These are phyloP conservation scores for Chaetothyriales sp. DNA, from an alignment of 2,329 filamentous ascomycete genomes.

Conservation along the genomic window DNA sequence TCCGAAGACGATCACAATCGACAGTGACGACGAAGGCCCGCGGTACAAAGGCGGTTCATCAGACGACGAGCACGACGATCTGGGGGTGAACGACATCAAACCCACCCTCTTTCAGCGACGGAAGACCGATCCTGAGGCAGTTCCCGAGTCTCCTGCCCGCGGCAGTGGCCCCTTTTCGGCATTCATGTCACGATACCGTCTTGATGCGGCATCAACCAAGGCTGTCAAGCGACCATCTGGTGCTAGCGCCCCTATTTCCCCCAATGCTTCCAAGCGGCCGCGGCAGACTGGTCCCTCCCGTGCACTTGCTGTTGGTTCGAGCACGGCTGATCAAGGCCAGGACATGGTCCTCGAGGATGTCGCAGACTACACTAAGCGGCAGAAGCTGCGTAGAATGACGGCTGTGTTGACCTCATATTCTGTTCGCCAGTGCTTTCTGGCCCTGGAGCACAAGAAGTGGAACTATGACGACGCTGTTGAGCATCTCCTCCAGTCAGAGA, in stretches of 20 bases:
- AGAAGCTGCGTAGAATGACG: constrained; percentile 39
- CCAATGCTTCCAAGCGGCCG: constrained; percentile 25
- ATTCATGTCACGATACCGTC: constrained; percentile 1
- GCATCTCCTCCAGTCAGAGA: constrained; percentile 28
- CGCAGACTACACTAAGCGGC: constrained; percentile 32
- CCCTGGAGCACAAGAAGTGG: constrained; percentile 35
- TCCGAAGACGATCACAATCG: constrained; percentile 29
- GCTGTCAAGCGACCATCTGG: constrained; percentile 27
- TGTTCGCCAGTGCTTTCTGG: constrained; percentile 34
- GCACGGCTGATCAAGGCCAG: constrained; percentile 2
- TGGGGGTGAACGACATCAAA: constrained; percentile 41
- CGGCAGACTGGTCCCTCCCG: constrained; percentile 30
- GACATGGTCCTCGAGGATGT: constrained; percentile 36
- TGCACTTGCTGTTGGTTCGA: constrained; percentile 26
- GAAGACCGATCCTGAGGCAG: constrained; percentile 22
- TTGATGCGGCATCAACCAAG: background rate
- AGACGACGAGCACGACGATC: constrained; percentile 40
- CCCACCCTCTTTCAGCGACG: constrained; percentile 33
- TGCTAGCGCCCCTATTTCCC: constrained; percentile 29
- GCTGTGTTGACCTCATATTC: constrained; percentile 33
- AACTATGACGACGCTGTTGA: constrained; percentile 41
- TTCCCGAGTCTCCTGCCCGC: constrained; percentile 26
- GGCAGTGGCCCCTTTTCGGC: constrained; percentile 2
- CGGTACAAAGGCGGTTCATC: constrained; percentile 48
- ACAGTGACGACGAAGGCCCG: constrained; percentile 42